Percentiles rank a stretch among this genome's conserved stretches.
phyloP scores from a whole-genome alignment of 106 monocot species.

The Apostasia shenzhenica region DNA sequence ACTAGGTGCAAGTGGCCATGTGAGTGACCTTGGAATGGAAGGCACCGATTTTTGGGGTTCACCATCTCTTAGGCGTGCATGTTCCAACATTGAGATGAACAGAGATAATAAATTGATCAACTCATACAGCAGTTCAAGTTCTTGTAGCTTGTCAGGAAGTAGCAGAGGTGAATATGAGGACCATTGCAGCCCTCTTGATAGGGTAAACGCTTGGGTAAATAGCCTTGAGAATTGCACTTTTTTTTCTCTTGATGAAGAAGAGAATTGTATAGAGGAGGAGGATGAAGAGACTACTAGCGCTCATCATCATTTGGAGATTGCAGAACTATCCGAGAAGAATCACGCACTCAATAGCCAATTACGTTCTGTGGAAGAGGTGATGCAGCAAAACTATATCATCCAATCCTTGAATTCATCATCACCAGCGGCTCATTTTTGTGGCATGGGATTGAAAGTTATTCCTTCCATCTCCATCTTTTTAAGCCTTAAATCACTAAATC shows the following conservation, averaged over 20 bases:
- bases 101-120: background rate
- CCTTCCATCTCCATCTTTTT: conserved; percentile 59
- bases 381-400: conserved; percentile 50
- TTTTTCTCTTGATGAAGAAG: conserved; percentile 11
- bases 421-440: conserved; percentile 49
- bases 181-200: conserved; percentile 40
- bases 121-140: conserved; percentile 21
- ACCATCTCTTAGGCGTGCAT: conserved; percentile 54
- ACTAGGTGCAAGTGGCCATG: conserved; percentile 34
- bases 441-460: conserved; percentile 62
- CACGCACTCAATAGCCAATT: conserved; percentile 5
- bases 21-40: conserved; percentile 51
- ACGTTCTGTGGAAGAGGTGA: conserved; percentile 32
- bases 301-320: conserved; percentile 21
- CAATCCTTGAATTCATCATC: conserved; percentile 63
- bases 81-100: conserved; percentile 73
- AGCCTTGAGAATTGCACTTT: conserved; percentile 30
- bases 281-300: background rate
- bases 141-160: conserved; percentile 18
- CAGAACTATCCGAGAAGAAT: conserved; percentile 39
- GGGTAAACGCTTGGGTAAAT: conserved; percentile 80
- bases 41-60: conserved; percentile 22
- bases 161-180: background rate
- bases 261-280: background rate
- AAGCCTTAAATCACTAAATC: conserved; percentile 59